phyloP scores from a whole-genome alignment of 2,329 filamentous ascomycete genomes.

The Alternaria conjuncta region DNA sequence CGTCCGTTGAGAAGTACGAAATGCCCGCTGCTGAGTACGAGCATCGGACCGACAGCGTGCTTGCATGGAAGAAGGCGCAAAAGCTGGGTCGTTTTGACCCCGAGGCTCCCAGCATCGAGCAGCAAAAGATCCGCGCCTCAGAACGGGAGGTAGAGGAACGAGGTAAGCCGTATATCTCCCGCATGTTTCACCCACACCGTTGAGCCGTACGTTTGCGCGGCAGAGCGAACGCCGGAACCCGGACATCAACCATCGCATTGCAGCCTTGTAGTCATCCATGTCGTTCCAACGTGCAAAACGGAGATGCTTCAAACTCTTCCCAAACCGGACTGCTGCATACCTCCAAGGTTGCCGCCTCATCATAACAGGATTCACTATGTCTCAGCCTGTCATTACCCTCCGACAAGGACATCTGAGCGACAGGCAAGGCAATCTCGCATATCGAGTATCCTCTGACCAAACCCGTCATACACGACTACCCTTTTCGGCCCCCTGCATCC shows the following conservation, averaged over 20 bases:
- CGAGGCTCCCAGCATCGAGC: slow-evolving; percentile 73
- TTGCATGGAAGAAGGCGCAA: slow-evolving; percentile 94
- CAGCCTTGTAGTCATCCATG: slow-evolving; percentile 14
- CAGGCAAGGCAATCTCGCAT: slow-evolving; percentile 2
- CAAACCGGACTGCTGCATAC: slow-evolving; percentile 25
- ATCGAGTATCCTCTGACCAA: slow-evolving; percentile 3
- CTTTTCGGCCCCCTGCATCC: slow-evolving; percentile 27
- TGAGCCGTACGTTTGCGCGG: slow-evolving; percentile 26
- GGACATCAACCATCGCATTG: slow-evolving; percentile 6
- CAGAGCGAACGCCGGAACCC: slow-evolving; percentile 12
- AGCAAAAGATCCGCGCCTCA: slow-evolving; percentile 72
- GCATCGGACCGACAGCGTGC: slow-evolving; percentile 82
- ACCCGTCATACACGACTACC: slow-evolving; percentile 12
- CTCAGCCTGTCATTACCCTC: slow-evolving; percentile 29
- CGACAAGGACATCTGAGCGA: slow-evolving; percentile 9
- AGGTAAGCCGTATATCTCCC: slow-evolving; percentile 55
- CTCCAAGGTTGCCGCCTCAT: slow-evolving; percentile 5
- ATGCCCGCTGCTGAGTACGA: slow-evolving; percentile 89
- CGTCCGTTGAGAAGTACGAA: slow-evolving; percentile 84
- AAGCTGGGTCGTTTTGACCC: slow-evolving; percentile 97
- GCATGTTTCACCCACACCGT: slow-evolving; percentile 13
- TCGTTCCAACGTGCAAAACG: slow-evolving; percentile 7
- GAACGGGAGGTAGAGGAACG: slow-evolving; percentile 73
- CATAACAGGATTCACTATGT: slow-evolving; percentile 18
- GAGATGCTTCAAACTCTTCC: slow-evolving; percentile 25